phyloP scores from a whole-genome alignment of 345 rosid genomes.

The Salix suchowensis region DNA sequence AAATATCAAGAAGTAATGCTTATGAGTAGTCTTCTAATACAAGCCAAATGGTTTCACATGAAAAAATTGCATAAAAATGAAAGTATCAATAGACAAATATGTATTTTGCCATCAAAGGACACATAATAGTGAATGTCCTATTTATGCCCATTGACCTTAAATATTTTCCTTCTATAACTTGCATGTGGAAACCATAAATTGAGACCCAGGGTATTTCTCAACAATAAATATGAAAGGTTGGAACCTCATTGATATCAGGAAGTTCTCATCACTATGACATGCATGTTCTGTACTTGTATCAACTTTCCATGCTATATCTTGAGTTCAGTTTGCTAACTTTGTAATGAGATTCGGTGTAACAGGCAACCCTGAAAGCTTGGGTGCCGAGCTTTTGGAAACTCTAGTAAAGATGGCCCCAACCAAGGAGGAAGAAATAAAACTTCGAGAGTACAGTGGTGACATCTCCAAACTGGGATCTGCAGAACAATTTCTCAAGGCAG shows the following conservation, averaged over 20 bases:
- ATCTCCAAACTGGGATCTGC: constrained; percentile 78
- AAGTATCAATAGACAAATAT: no score
- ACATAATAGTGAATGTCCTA: no score
- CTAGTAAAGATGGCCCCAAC: constrained; percentile 98
- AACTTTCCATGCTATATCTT: background rate
- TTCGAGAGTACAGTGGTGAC: constrained; percentile 71
- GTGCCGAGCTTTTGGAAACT: constrained; percentile 88
- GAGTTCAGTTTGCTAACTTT: constrained; percentile 4
- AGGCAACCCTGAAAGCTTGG: constrained; percentile 89
- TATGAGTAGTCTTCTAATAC: background rate
- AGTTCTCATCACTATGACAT: background rate
- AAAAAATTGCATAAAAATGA: background rate
- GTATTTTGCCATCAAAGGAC: no score
- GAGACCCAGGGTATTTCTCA: background rate
- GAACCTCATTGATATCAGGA: background rate
- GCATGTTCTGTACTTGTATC: background rate
- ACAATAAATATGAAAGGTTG: background rate
- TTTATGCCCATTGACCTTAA: background rate
- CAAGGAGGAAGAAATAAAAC: constrained; percentile 94
- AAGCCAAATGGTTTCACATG: background rate
- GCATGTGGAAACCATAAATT: background rate
- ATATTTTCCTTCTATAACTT: background rate
- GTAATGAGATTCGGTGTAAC: constrained; percentile 23
- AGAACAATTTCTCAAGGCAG: constrained; percentile 80
- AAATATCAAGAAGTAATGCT: background rate